These are phyloP conservation scores for Stephania cephalantha DNA, from an alignment of 164 flowering plant species.

Conservation along the genomic window DNA sequence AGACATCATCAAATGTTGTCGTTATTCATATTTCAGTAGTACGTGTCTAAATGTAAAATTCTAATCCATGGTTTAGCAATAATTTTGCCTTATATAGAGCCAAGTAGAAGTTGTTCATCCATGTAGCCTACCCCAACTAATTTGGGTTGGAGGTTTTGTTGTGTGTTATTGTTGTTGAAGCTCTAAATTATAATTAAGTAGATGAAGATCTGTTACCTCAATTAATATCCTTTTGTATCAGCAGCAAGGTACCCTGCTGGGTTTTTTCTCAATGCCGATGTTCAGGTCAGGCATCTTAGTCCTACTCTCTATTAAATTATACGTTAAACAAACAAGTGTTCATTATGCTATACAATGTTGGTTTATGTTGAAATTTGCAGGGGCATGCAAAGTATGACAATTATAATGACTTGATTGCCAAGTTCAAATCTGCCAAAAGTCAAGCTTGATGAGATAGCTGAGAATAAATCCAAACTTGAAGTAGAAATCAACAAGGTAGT, in stretches of 20 bases:
- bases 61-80: not conserved
- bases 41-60: not conserved
- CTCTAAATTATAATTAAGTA: too few relatives aligned
- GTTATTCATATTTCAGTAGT: too few relatives aligned
- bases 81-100: not conserved
- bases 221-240: not conserved
- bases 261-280: conserved; percentile 8
- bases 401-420: conserved; percentile 16
- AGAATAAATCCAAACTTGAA: conserved; percentile 29
- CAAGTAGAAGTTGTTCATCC: too few relatives aligned
- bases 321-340: not conserved
- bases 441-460: conserved; percentile 24
- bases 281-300: conserved; percentile 14
- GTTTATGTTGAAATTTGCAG: conserved; percentile 16
- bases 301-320: not conserved
- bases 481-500: conserved; percentile 36
- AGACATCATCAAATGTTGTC: too few relatives aligned
- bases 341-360: not conserved
- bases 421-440: conserved; percentile 33
- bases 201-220: not conserved
- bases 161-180: too few relatives aligned
- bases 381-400: conserved; percentile 19
- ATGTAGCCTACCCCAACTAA: too few relatives aligned
- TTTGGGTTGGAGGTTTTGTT: too few relatives aligned
- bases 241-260: conserved; percentile 13